phyloP scores from a whole-genome alignment of 495 filamentous ascomycete genomes.

The Aspergillus conjunctus region DNA sequence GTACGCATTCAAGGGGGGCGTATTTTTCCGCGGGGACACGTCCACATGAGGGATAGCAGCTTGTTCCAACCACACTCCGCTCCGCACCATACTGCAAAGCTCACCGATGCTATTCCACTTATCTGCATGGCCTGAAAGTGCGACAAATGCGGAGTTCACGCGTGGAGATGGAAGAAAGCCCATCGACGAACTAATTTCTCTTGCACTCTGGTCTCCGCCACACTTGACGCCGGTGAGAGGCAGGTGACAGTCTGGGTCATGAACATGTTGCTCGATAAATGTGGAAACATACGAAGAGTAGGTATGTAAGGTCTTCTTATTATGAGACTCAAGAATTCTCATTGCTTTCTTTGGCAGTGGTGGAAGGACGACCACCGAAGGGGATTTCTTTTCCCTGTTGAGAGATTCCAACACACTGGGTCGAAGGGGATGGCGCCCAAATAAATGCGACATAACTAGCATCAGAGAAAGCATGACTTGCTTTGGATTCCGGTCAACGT shows the following conservation, averaged over 20 bases:
- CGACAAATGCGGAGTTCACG: conserved; percentile 67
- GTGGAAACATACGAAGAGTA: conserved; percentile 70
- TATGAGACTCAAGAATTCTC: conserved; percentile 59
- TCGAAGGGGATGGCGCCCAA: conserved; percentile 55
- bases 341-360: conserved; percentile 59
- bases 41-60: conserved; percentile 67
- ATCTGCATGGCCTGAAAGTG: conserved; percentile 68
- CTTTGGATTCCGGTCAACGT: conserved; percentile 42
- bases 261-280: conserved; percentile 64
- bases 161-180: conserved; percentile 30
- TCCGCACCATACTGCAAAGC: conserved; percentile 61
- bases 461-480: conserved; percentile 54
- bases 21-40: conserved; percentile 53
- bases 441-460: conserved; percentile 69
- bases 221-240: conserved; percentile 58
- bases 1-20: conserved; percentile 65
- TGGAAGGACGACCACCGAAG: conserved; percentile 64
- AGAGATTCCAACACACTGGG: conserved; percentile 45
- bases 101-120: conserved; percentile 62
- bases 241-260: conserved; percentile 50
- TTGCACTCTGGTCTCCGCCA: conserved; percentile 33
- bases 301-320: conserved; percentile 59
- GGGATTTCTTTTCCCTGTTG: conserved; percentile 45
- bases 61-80: conserved; percentile 71
- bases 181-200: conserved; percentile 18